phyloP scores from a whole-genome alignment of 2,329 filamentous ascomycete species.

The Epichloe uncinata region DNA sequence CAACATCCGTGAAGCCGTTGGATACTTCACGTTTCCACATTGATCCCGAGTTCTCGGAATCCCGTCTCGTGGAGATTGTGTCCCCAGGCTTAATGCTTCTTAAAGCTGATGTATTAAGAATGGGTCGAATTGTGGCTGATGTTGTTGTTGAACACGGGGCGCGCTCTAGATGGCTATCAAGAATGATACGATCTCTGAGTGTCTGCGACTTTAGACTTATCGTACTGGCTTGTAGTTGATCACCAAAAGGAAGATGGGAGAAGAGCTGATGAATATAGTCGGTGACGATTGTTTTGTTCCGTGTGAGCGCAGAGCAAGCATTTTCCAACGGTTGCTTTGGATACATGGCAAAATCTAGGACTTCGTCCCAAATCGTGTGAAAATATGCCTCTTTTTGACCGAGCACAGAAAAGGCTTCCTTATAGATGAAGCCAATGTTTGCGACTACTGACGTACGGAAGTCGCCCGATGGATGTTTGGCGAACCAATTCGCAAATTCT shows the following conservation, averaged over 20 bases:
- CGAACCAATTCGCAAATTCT: constrained; percentile 41
- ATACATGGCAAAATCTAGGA: constrained; percentile 24
- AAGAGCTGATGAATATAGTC: constrained; percentile 55
- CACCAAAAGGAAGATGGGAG: constrained; percentile 44
- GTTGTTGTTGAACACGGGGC: background rate
- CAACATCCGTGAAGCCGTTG: constrained; percentile 27
- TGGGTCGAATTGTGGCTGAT: background rate
- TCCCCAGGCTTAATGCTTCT: constrained; percentile 29
- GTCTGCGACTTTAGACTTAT: constrained; percentile 14
- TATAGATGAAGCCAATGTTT: constrained; percentile 50
- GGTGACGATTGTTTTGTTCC: constrained; percentile 49
- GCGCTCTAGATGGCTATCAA: constrained; percentile 15
- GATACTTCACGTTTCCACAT: constrained; percentile 41
- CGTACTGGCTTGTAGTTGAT: constrained; percentile 29
- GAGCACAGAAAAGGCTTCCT: constrained; percentile 44
- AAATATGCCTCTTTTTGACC: constrained; percentile 13
- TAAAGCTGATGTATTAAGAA: background rate
- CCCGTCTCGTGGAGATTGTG: constrained; percentile 33
- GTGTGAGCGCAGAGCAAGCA: background rate
- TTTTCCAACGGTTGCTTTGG: constrained; percentile 8
- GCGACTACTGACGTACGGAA: constrained; percentile 49
- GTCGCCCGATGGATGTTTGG: constrained; percentile 35
- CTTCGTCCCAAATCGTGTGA: constrained; percentile 43
- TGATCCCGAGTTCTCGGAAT: constrained; percentile 32
- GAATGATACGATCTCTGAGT: constrained; percentile 17